Base-by-base conservation (phyloP, 257 asterid genomes). In the Ajuga chamaepitys region DNA sequence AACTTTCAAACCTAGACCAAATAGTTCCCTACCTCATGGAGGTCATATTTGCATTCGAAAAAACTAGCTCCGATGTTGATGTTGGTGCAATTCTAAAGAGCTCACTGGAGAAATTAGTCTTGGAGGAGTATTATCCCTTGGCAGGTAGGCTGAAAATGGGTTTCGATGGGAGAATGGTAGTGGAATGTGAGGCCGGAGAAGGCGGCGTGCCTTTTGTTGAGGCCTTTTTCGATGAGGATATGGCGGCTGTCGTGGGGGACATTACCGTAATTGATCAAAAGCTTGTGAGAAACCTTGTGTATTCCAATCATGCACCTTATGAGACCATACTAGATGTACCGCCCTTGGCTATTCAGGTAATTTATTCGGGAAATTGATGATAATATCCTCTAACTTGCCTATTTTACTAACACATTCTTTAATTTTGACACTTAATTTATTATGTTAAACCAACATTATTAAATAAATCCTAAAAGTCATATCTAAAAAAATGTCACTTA, bases 1-100 rank as follows among this genome's bases (percentile, higher is more conserved):
- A 4, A 54, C 41, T 61, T 2, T 61, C 67, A n/a, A 61, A 61
- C 54, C 8, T 61, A 16, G 67, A 61, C 16, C 67, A 61, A 12
- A 11, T 22, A 22, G 3, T 61, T 24, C 24, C 38, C 1, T 25
- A 13, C 4, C 67, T 52, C 0, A 4, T 21, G 2, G 67, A 61
- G n/a, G 0, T 61, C 9, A 6, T 53, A 53, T 25, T 25, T 53
- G 17, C 21, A 13, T 53, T 53, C 40, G 14, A 53, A 7, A 3
- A 30, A 1, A 8, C 7, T 30, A 3, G 7, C 37, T 30, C 4
- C 13, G 11, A 24, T 17, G 20, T 25, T 5, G 20, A 53, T 25
- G 59, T 28, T 7, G 59, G 59, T 12, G 22, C 18, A 53, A 8
- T 53, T 13, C 18, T 53, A 12, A 53, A 53, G 59, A 20, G n/a